Evolutionary conservation across 2,329 filamentous ascomycete species (phyloP), one percentile per base, ranked within the genome.

Genomic region (Fusarium pseudoanthophilum): DNA sequence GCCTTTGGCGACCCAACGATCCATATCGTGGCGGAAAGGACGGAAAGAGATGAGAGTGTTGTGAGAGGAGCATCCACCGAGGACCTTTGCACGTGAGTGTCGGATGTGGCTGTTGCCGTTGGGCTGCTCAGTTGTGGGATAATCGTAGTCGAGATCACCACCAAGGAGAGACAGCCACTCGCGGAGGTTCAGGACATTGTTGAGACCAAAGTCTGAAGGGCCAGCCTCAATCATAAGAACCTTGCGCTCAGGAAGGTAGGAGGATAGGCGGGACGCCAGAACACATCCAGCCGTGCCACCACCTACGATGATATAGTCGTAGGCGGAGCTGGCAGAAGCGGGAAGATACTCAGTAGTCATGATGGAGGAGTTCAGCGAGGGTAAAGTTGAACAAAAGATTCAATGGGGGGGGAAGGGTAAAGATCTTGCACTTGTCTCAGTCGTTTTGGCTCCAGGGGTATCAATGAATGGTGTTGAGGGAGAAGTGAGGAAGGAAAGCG

Each of bases 21-120:
- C 88, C 84, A 93, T 90, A 83, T 97, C 95, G 82, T 97, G 95
- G 82, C 95, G 91, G 80, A 97, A 97, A 13, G 95, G 94, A 32
- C 94, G 90, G 89, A 97, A 97, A 24, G 93, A 96, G 82, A 97
- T 97, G 78, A 97, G 87, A 26, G 95, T 97, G 85, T 97, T 97
- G 88, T 97, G 95, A 67, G 93, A 95, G 49, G 94, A 97, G 87
- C 95, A 97, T 75, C 95, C 95, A 76, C 95, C 95, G 36, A 97
- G 89, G 43, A 97, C 94, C 86, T 97, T 97, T 73, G 95, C 95
- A 71, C 95, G 92, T 20, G 95, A 97, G 85, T 97, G 95, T 74
- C 94, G 91, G 84, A 97, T 97, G 84, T 94, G 89, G 64, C 93
- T 96, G 87, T 97, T 97, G 80, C 94, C 94, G 85, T 90, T 96